A percentile compares a stretch with the other conserved stretches of the same genome.
phyloP scores from a whole-genome alignment of 371 early-diverging fungal genomes.

The Mortierella sp. region DNA sequence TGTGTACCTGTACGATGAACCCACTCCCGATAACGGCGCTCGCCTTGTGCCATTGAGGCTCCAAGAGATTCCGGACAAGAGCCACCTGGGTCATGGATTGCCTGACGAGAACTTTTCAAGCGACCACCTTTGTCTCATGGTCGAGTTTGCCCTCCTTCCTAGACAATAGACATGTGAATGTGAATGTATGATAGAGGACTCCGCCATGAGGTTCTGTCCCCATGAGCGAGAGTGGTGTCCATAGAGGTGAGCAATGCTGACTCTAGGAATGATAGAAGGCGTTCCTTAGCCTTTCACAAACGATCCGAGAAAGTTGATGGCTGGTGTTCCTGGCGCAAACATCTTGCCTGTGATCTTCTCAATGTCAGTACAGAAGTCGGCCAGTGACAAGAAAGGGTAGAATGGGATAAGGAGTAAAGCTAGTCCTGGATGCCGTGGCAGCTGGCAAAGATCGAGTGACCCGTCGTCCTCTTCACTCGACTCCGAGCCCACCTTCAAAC shows the following conservation, averaged over 20 bases:
- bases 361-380: conserved; percentile 21
- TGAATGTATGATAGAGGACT: no score
- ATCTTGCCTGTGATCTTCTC: conserved; percentile 14
- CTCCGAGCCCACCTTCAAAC: no score
- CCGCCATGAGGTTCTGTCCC: no score
- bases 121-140: conserved; percentile 65
- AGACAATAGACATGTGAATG: background rate
- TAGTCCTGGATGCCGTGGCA: no score
- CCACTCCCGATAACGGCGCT: conserved; percentile 23
- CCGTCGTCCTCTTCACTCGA: no score
- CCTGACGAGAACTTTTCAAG: conserved; percentile 68
- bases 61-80: conserved; percentile 56
- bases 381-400: conserved; percentile 8
- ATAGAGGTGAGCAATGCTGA: no score
- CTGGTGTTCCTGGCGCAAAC: conserved; percentile 15
- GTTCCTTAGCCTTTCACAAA: conserved; percentile 12
- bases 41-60: conserved; percentile 39
- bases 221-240: no score
- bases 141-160: conserved; percentile 50
- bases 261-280: conserved; percentile 2
- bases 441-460: no score
- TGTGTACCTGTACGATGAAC: conserved; percentile 53
- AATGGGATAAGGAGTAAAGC: no score
- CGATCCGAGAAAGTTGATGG: conserved; percentile 13
- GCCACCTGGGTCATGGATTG: conserved; percentile 58